These are phyloP conservation scores for Ophioceras dolichostomum DNA, from an alignment of 2,329 filamentous ascomycete genomes.

Conservation along the genomic window DNA sequence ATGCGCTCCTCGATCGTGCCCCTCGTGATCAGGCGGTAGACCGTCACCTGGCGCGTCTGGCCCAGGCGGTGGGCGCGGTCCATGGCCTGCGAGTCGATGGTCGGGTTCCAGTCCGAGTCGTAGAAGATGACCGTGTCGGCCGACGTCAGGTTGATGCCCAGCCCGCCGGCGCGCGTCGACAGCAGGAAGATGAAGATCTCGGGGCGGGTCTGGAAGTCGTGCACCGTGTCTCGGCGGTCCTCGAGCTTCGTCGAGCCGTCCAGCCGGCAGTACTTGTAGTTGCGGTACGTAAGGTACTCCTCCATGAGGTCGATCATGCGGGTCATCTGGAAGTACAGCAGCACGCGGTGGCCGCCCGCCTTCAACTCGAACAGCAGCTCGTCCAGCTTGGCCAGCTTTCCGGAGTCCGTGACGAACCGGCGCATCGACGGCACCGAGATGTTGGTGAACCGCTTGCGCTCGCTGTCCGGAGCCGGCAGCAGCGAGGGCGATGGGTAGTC, in stretches of 20 bases:
- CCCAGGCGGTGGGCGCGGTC: constrained; percentile 95
- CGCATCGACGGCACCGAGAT: constrained; percentile 93
- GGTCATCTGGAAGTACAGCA: constrained; percentile 99
- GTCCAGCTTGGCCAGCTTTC: constrained; percentile 88
- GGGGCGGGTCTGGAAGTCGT: constrained; percentile 87
- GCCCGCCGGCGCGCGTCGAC: constrained; percentile 89
- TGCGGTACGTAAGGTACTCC: constrained; percentile 95
- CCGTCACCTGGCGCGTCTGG: constrained; percentile 89
- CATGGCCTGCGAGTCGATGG: constrained; percentile 98
- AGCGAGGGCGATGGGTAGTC: constrained; percentile 51
- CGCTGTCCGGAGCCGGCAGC: constrained; percentile 67
- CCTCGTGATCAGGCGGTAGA: constrained; percentile 93
- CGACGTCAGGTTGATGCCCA: constrained; percentile 93
- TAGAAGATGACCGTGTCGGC: constrained; percentile 99
- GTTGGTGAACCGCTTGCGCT: constrained; percentile 76
- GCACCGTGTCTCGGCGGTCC: constrained; percentile 89
- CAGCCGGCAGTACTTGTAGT: constrained; percentile 96
- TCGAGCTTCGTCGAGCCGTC: constrained; percentile 97
- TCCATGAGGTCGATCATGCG: constrained; percentile 99
- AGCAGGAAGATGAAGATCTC: constrained; percentile 97
- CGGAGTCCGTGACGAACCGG: constrained; percentile 93
- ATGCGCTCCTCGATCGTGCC: constrained; percentile 98
- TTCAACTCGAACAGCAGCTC: constrained; percentile 80
- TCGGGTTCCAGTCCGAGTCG: constrained; percentile 98
- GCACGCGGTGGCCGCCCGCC: constrained; percentile 80